Percentiles rank a stretch among this genome's conserved stretches.
Evolutionary conservation across 177 flowering plant species (phyloP).

Genomic region (Viscum album): DNA sequence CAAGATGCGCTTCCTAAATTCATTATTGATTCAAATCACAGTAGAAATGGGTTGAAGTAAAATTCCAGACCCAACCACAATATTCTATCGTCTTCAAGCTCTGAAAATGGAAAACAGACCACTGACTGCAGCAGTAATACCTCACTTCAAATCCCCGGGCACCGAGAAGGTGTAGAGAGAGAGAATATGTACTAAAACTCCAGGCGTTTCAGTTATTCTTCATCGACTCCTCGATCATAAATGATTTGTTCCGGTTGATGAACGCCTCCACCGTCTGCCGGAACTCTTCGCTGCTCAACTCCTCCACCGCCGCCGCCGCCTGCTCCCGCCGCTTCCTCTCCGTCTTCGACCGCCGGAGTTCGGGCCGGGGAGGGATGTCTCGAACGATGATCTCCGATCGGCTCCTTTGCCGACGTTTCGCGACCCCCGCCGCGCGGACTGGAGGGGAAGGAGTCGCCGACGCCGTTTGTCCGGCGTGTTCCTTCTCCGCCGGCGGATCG

Average conservation of each 20-base stretch:
- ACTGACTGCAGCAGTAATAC: too few species aligned
- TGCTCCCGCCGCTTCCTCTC: slow-evolving; percentile 10
- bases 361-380: neutral
- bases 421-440: slow-evolving; percentile 10
- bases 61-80: too few species aligned
- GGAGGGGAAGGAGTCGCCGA: neutral
- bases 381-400: slow-evolving; percentile 21
- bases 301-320: slow-evolving; percentile 20
- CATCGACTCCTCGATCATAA: slow-evolving; percentile 30
- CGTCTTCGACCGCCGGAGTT: slow-evolving; percentile 42
- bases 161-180: too few species aligned
- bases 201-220: too few species aligned
- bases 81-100: too few species aligned
- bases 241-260: slow-evolving; percentile 36
- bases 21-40: too few species aligned
- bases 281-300: slow-evolving; percentile 64
- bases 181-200: too few species aligned
- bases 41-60: too few species aligned
- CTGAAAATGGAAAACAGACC: too few species aligned
- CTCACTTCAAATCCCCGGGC: too few species aligned
- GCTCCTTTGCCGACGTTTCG: slow-evolving; percentile 20
- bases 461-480: slow-evolving; percentile 5
- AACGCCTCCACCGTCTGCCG: slow-evolving; percentile 45
- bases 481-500: slow-evolving; percentile 5
- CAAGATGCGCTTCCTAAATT: too few species aligned